Evolutionary conservation across 352 stramenopile species (phyloP).

Genomic region (Globisporangium splendens): DNA sequence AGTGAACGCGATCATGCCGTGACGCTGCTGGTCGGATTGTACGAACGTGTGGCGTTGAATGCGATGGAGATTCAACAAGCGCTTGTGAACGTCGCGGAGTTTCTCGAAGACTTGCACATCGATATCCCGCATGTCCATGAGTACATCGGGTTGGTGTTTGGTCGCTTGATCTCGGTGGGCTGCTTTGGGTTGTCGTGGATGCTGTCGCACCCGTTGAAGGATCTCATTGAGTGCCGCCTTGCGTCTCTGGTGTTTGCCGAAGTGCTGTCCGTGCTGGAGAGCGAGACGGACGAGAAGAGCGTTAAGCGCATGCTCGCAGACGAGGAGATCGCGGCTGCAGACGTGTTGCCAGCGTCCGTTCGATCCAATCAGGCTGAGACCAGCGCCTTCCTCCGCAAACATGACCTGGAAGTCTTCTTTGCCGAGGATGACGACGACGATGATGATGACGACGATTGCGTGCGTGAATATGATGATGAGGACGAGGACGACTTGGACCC

Average conservation of each 20-base stretch:
- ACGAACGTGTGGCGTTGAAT: conserved; percentile 59
- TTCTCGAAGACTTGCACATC: conserved; percentile 84
- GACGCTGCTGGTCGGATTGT: conserved; percentile 73
- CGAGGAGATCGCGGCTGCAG: conserved; percentile 64
- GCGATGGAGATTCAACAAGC: conserved; percentile 71
- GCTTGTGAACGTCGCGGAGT: conserved; percentile 70
- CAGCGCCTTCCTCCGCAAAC: conserved; percentile 53
- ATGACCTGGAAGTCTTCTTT: conserved; percentile 71
- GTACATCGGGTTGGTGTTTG: conserved; percentile 73
- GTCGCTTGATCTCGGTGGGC: conserved; percentile 64
- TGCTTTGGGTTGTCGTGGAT: conserved; percentile 87
- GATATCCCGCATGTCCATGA: conserved; percentile 82
- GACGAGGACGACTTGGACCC: conserved; percentile 57
- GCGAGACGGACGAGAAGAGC: conserved; percentile 55
- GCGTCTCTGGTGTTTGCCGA: conserved; percentile 71
- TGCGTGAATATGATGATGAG: conserved; percentile 27
- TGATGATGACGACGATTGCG: conserved; percentile 32
- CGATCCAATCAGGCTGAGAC: conserved; percentile 40
- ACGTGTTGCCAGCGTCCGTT: conserved; percentile 40
- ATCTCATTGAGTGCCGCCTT: conserved; percentile 60
- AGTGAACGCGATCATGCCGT: conserved; percentile 64
- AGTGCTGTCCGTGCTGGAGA: conserved; percentile 67
- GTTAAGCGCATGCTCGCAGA: conserved; percentile 77
- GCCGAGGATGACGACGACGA: conserved; percentile 36
- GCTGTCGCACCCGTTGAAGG: conserved; percentile 45